These are phyloP conservation scores for Penicillium frequentans DNA, from an alignment of 2,329 filamentous ascomycete species.

Conservation along the genomic window DNA sequence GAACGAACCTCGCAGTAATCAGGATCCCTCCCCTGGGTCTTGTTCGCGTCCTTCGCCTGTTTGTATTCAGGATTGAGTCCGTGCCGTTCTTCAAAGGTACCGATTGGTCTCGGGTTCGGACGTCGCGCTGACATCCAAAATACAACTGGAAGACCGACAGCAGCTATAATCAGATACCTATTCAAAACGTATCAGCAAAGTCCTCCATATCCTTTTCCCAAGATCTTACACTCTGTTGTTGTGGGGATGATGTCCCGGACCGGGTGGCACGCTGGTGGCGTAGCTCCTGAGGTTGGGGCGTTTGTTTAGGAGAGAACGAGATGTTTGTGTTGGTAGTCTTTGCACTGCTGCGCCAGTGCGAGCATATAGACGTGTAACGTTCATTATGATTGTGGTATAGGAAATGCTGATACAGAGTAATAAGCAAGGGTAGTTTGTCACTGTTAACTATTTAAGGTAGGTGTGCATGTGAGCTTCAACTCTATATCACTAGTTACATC, in stretches of 20 bases:
- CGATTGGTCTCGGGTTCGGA: not conserved
- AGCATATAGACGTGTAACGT: not conserved
- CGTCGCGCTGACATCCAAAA: not conserved
- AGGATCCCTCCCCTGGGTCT: not conserved
- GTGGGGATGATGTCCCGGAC: not conserved
- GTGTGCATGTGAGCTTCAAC: not conserved
- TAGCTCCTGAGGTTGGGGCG: not conserved
- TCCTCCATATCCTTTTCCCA: not conserved
- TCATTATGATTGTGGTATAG: not conserved
- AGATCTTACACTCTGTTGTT: not conserved
- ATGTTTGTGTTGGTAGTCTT: not conserved
- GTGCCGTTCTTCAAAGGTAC: not conserved
- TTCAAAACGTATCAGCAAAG: not conserved
- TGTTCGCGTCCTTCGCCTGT: not conserved
- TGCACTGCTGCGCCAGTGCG: not conserved
- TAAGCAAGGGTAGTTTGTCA: not conserved
- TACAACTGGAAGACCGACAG: not conserved
- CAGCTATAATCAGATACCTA: not conserved
- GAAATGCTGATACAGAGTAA: not conserved
- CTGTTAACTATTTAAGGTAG: not conserved
- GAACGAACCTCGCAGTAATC: not conserved
- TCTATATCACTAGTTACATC: not conserved
- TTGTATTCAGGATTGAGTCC: not conserved
- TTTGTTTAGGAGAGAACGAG: not conserved
- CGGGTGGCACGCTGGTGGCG: not conserved